Evolutionary conservation across 345 rosid genomes (phyloP).

Genomic region (Salix viminalis): DNA sequence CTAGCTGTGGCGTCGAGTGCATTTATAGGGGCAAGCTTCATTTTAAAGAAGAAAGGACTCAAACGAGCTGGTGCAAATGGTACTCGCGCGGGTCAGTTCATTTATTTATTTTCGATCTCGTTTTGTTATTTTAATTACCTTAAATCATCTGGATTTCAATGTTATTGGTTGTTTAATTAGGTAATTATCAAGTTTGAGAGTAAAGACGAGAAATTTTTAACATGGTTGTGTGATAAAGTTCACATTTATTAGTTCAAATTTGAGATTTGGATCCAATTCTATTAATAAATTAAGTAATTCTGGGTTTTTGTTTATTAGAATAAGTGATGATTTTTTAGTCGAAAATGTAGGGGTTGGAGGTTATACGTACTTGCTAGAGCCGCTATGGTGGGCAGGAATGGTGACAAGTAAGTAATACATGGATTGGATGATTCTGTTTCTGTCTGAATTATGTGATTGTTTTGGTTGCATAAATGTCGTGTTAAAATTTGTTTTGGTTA

Average conservation of each 20-base stretch:
- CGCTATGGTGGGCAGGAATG: constrained; percentile 98
- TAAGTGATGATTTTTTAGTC: constrained; percentile 3
- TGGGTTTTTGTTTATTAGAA: constrained; percentile 2
- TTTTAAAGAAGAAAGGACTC: constrained; percentile 91
- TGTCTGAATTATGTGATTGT: not conserved
- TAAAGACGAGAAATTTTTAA: not conserved
- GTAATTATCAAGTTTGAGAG: not conserved
- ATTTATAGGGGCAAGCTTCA: constrained; percentile 86
- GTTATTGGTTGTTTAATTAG: too few relatives aligned
- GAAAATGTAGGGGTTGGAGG: constrained; percentile 70
- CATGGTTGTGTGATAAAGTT: not conserved
- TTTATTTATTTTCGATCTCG: not conserved
- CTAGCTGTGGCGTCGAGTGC: constrained; percentile 71
- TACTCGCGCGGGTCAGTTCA: constrained; percentile 62
- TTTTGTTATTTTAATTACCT: not conserved
- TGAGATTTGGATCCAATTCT: not conserved
- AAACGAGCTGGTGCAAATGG: constrained; percentile 83
- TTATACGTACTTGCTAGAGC: constrained; percentile 82
- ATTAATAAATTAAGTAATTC: not conserved
- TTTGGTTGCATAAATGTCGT: not conserved
- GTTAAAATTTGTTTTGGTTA: not conserved
- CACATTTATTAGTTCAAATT: not conserved
- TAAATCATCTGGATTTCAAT: not conserved
- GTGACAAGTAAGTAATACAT: constrained; percentile 53
- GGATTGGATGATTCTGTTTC: not conserved